These are phyloP conservation scores for Corylus heterophylla DNA, from an alignment of 306 rosid genomes.

Conservation along the genomic window DNA sequence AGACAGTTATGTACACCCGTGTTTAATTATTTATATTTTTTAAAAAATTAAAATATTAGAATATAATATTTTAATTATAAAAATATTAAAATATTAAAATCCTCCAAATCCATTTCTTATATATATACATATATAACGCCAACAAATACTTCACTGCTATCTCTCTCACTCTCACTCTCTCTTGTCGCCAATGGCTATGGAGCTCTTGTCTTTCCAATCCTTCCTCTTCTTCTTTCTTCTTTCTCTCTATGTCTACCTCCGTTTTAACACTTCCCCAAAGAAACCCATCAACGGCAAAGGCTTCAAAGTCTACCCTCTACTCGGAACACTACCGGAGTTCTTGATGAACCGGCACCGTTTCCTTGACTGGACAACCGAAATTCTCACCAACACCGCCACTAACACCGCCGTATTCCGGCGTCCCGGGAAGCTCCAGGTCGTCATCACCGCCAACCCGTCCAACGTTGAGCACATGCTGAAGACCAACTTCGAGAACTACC, in stretches of 20 bases:
- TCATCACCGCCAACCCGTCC: too few relatives aligned
- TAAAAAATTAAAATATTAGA: too few relatives aligned
- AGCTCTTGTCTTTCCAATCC: constrained; percentile 5
- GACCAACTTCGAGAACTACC: constrained; percentile 67
- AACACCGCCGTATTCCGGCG: too few relatives aligned
- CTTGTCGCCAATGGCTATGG: constrained; percentile 15
- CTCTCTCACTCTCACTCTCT: not conserved
- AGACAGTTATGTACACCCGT: too few relatives aligned
- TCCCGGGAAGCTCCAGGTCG: too few relatives aligned
- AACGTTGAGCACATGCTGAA: constrained; percentile 68
- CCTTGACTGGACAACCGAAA: constrained; percentile 74
- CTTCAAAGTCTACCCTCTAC: constrained; percentile 48
- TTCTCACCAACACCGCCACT: too few relatives aligned
- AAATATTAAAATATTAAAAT: too few relatives aligned
- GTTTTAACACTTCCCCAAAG: not conserved
- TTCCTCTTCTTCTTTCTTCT: constrained; percentile 19
- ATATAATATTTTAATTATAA: too few relatives aligned
- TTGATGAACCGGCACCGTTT: constrained; percentile 55
- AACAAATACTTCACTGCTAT: too few relatives aligned
- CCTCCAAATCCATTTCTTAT: too few relatives aligned
- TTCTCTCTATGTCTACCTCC: constrained; percentile 29
- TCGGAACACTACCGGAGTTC: constrained; percentile 57
- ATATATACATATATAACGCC: too few relatives aligned
- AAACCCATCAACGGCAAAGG: constrained; percentile 29
- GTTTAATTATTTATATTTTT: too few relatives aligned